These are phyloP conservation scores for Geranomyces michiganensis DNA, from an alignment of 192 early-diverging fungal genomes.

Conservation along the genomic window DNA sequence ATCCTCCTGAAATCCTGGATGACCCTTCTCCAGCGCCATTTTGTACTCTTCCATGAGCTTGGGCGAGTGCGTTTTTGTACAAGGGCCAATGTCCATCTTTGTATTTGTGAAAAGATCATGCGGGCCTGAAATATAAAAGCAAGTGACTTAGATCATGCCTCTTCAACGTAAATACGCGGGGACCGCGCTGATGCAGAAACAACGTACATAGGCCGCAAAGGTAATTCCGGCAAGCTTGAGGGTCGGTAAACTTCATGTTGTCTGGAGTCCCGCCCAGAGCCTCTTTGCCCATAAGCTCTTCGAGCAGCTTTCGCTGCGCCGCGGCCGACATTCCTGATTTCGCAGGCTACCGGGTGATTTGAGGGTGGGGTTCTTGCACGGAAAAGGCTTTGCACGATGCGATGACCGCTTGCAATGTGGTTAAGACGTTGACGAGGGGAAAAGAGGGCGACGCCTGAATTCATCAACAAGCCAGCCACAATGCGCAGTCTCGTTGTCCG, in stretches of 20 bases:
- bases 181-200: not conserved
- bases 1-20: constrained; percentile 47
- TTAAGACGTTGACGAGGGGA: too few species aligned
- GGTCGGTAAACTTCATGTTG: constrained; percentile 45
- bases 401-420: too few species aligned
- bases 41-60: constrained; percentile 57
- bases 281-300: constrained; percentile 58
- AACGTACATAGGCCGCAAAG: constrained; percentile 49
- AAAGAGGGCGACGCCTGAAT: too few species aligned
- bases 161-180: too few species aligned
- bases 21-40: constrained; percentile 35
- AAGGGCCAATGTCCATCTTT: constrained; percentile 58
- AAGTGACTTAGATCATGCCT: too few species aligned
- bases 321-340: constrained; percentile 30
- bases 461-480: too few species aligned
- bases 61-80: constrained; percentile 51
- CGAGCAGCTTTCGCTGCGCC: constrained; percentile 39
- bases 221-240: constrained; percentile 48
- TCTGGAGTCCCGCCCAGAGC: constrained; percentile 52
- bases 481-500: too few species aligned
- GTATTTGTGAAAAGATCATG: constrained; percentile 51
- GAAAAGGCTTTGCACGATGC: too few species aligned
- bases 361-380: too few species aligned
- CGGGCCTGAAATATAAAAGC: constrained; percentile 30
- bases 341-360: too few species aligned